Conservation (phyloP, 176 grass and related monocot genomes). For the Oryza meridionalis region DNA sequence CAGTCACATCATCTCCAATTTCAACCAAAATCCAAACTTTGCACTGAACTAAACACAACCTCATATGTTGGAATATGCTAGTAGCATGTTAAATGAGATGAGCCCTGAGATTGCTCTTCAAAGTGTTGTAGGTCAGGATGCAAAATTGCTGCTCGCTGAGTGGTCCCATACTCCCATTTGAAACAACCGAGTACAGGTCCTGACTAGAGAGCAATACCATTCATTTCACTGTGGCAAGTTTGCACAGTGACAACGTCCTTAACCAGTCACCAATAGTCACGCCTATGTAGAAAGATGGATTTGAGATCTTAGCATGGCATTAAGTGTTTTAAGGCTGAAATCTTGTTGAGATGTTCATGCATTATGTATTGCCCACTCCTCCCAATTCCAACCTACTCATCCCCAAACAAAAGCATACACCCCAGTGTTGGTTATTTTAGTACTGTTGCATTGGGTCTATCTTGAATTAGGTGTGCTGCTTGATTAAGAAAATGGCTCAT, state of each 20-base stretch:
- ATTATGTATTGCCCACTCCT: slow-evolving; percentile 15
- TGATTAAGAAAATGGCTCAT: slow-evolving; percentile 19
- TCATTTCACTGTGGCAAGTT: slow-evolving; percentile 11
- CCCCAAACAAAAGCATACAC: slow-evolving; percentile 9
- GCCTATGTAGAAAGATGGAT: slow-evolving; percentile 10
- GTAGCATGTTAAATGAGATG: slow-evolving; percentile 1
- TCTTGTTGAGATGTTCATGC: slow-evolving; percentile 16
- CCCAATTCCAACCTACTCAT: neutral
- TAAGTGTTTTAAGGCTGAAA: slow-evolving; percentile 14
- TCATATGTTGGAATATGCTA: slow-evolving; percentile 2
- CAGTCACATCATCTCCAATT: too few relatives aligned
- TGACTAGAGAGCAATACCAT: neutral
- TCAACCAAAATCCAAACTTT: too few relatives aligned
- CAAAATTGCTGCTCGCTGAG: slow-evolving; percentile 2
- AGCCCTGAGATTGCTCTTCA: neutral
- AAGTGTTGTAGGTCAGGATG: neutral
- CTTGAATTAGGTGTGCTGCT: slow-evolving; percentile 30
- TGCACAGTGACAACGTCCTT: slow-evolving; percentile 8
- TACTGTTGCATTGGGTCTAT: neutral
- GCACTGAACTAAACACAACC: too few relatives aligned
- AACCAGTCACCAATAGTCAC: neutral
- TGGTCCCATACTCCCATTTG: slow-evolving; percentile 17
- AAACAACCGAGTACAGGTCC: neutral
- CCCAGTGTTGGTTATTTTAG: neutral
- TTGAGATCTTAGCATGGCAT: slow-evolving; percentile 3